These are phyloP conservation scores for Pseudoturritis turrita DNA, from an alignment of 345 rosid genomes.

Conservation along the genomic window DNA sequence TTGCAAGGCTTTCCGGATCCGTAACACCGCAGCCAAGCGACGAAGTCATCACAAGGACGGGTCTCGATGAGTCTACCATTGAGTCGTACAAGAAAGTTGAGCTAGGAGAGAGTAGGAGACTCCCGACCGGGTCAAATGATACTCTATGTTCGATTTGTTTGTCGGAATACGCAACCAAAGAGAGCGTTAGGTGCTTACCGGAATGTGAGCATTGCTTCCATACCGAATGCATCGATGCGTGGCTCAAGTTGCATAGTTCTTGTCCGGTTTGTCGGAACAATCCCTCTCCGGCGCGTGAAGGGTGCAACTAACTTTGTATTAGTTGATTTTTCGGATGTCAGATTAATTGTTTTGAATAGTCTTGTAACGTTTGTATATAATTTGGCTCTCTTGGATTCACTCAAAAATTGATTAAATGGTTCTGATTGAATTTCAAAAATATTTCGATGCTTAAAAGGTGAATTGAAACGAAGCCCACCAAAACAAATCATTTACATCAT, in stretches of 20 bases:
- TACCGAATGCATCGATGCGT: constrained; percentile 61
- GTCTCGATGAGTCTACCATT: constrained; percentile 64
- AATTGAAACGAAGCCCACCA: not conserved
- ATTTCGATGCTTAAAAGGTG: too few species aligned
- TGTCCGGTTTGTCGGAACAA: constrained; percentile 73
- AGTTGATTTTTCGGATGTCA: not conserved
- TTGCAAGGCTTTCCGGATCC: constrained; percentile 4
- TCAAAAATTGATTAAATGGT: not conserved
- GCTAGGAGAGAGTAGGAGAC: constrained; percentile 57
- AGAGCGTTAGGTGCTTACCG: constrained; percentile 53
- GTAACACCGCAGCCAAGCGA: constrained; percentile 28
- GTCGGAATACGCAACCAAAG: constrained; percentile 52
- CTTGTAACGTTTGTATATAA: constrained; percentile 9
- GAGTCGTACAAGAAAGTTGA: constrained; percentile 65
- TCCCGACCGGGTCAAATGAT: constrained; percentile 50
- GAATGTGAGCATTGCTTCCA: constrained; percentile 75
- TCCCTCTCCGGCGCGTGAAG: constrained; percentile 30
- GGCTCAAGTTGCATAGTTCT: constrained; percentile 55
- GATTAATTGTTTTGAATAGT: not conserved
- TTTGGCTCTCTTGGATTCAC: not conserved
- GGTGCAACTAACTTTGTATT: constrained; percentile 4
- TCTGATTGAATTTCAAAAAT: not conserved
- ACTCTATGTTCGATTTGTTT: constrained; percentile 63
- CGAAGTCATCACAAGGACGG: constrained; percentile 23
- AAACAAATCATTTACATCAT: too few species aligned